Base-by-base conservation (phyloP, 306 rosid species). In the Castanea sativa region DNA sequence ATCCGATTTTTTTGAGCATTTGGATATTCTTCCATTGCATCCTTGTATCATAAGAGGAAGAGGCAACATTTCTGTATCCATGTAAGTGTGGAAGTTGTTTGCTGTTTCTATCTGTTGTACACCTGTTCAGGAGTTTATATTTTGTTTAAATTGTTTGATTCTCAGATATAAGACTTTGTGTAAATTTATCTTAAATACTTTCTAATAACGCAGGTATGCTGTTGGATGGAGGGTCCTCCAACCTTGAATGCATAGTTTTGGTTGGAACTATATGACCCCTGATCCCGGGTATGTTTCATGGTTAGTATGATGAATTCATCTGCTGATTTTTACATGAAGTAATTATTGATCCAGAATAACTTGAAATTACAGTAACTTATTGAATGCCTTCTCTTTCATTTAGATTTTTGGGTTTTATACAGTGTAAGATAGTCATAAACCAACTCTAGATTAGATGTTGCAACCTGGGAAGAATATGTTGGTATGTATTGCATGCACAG, bases 401-500 rank as follows among this genome's bases (percentile, higher is more conserved):
- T 73, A 89, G 96, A 95, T 95, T 80, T 95, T 95, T 79, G 99
- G 99, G 83, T 91, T 95, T 78, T 95, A 95, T 83, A 77, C 71
- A 67, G 74, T 91, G 83, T 74, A 87, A 21, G 92, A 88, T 85
- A 78, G 23, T 73, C 81, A 81, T 16, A 94, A 91, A 79, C 94
- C 99, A 71, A 64, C 73, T 51, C 59, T 92, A 20, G 91, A 87
- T 65, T 94, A 93, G 73, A 98, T 93, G 78, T 73, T 95, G 89
- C 96, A 86, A 87, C 97, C 99, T 27, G 98, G 98, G 73, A 91
- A 86, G 86, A 84, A 88, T 68, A 91, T 91, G 99, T 23, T 91
- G 73, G 98, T 88, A 92, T 93, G 98, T 93, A 93, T 41, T 97
- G 99, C 96, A 80, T 95, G 99, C 97, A 95, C 90, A 82, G 99